Evolutionary conservation across 371 early-diverging fungal species (phyloP).

Genomic region (Amoeboaphelidium protococcarum): DNA sequence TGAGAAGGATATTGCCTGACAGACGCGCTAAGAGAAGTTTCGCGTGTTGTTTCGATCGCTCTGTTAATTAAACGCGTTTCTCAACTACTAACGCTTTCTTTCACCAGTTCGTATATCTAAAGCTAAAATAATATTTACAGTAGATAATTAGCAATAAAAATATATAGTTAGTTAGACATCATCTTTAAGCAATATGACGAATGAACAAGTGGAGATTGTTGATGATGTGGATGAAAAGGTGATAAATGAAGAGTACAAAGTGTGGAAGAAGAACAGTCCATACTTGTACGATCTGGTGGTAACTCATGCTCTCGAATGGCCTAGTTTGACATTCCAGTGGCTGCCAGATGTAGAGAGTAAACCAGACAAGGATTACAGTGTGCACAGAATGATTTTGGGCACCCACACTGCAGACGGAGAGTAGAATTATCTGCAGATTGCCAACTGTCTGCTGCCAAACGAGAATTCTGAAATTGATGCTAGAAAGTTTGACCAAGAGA

Average conservation of each 20-base stretch:
- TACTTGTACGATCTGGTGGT: slow-evolving; percentile 91
- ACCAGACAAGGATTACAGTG: slow-evolving; percentile 63
- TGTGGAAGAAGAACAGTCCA: slow-evolving; percentile 98
- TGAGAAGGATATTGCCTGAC: too few relatives aligned
- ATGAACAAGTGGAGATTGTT: too few relatives aligned
- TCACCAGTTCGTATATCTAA: too few relatives aligned
- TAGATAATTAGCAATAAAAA: too few relatives aligned
- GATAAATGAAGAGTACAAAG: slow-evolving; percentile 61
- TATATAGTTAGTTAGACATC: too few relatives aligned
- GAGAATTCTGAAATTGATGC: slow-evolving; percentile 32
- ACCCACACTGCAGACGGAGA: slow-evolving; percentile 91
- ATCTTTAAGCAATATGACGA: too few relatives aligned
- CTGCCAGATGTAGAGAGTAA: slow-evolving; percentile 79
- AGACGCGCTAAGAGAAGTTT: too few relatives aligned
- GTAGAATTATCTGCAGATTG: slow-evolving; percentile 76
- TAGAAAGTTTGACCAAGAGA: slow-evolving; percentile 37
- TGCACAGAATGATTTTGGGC: slow-evolving; percentile 64
- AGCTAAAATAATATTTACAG: too few relatives aligned
- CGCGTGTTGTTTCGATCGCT: too few relatives aligned
- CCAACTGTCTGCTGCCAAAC: slow-evolving; percentile 56
- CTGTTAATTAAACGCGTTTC: too few relatives aligned
- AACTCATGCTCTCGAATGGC: slow-evolving; percentile 93
- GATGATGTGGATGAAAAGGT: slow-evolving; percentile 65
- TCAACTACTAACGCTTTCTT: too few relatives aligned
- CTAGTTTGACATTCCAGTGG: slow-evolving; percentile 92